Conservation (phyloP, 495 filamentous ascomycete species). For the Cercophora sp. region DNA sequence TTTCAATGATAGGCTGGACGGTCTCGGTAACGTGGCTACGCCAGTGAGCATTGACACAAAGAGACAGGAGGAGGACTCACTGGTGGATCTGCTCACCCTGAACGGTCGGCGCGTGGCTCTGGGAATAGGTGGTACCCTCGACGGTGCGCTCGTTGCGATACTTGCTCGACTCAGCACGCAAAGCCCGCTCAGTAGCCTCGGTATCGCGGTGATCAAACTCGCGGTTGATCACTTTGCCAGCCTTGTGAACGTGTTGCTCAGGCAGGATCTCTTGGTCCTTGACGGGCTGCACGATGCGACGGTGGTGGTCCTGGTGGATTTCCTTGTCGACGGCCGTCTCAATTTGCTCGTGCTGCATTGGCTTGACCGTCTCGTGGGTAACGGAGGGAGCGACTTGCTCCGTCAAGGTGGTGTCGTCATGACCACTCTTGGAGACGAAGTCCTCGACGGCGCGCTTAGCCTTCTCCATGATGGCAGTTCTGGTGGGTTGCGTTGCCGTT, state of each 20-base stretch:
- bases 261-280: slow-evolving; percentile 43
- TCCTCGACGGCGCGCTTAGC: slow-evolving; percentile 51
- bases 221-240: slow-evolving; percentile 51
- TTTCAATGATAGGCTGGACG: slow-evolving; percentile 63
- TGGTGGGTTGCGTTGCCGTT: slow-evolving; percentile 14
- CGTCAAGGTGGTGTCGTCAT: slow-evolving; percentile 59
- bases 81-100: slow-evolving; percentile 63
- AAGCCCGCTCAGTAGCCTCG: slow-evolving; percentile 34
- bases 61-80: slow-evolving; percentile 24
- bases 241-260: slow-evolving; percentile 46
- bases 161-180: slow-evolving; percentile 46
- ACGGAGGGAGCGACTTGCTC: slow-evolving; percentile 59
- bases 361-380: slow-evolving; percentile 51
- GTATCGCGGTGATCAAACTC: slow-evolving; percentile 52
- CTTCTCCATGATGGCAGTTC: slow-evolving; percentile 47
- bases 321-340: slow-evolving; percentile 59
- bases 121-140: slow-evolving; percentile 45
- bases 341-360: slow-evolving; percentile 50
- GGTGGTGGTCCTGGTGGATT: slow-evolving; percentile 57
- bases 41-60: neutral
- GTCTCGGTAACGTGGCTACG: slow-evolving; percentile 53
- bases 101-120: slow-evolving; percentile 42
- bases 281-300: slow-evolving; percentile 52
- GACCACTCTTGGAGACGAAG: slow-evolving; percentile 53
- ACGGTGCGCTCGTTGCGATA: slow-evolving; percentile 47